A percentile compares a stretch with the other conserved stretches of the same genome.
Evolutionary conservation across 306 rosid genomes (phyloP).

Genomic region (Gleditsia sinensis): DNA sequence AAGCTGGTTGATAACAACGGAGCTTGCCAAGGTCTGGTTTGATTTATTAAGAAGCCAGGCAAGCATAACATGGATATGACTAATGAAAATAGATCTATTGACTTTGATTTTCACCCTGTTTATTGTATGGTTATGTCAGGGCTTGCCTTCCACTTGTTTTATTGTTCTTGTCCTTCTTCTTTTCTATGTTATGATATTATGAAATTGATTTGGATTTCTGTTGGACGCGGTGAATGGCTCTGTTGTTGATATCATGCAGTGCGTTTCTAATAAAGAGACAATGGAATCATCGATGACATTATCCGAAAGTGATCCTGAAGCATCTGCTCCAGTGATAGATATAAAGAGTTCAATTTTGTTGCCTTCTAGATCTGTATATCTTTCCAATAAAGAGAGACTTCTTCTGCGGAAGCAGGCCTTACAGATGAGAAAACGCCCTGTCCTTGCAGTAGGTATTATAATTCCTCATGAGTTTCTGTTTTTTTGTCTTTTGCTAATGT

Average conservation of each 20-base stretch:
- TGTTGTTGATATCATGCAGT: slow-evolving; percentile 32
- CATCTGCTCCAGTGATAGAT: slow-evolving; percentile 37
- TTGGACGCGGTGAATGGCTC: slow-evolving; percentile 37
- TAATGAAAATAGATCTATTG: slow-evolving; percentile 35
- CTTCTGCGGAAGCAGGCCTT: slow-evolving; percentile 85
- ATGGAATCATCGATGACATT: slow-evolving; percentile 37
- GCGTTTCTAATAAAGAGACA: slow-evolving; percentile 34
- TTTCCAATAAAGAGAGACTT: slow-evolving; percentile 85
- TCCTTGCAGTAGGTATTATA: slow-evolving; percentile 75
- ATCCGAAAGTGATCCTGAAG: slow-evolving; percentile 36
- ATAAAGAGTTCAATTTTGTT: slow-evolving; percentile 32
- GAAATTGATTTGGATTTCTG: slow-evolving; percentile 53
- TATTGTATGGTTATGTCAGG: slow-evolving; percentile 39
- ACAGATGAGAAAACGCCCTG: slow-evolving; percentile 70
- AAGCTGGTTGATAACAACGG: slow-evolving; percentile 43
- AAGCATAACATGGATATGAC: slow-evolving; percentile 30
- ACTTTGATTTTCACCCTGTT: slow-evolving; percentile 25
- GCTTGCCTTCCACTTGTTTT: slow-evolving; percentile 25
- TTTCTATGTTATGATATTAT: slow-evolving; percentile 31
- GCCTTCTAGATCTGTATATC: slow-evolving; percentile 48
- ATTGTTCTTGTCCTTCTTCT: slow-evolving; percentile 11
- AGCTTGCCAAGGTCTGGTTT: slow-evolving; percentile 33
- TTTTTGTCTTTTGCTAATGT: slow-evolving; percentile 9
- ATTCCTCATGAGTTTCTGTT: slow-evolving; percentile 26
- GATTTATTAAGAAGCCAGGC: slow-evolving; percentile 40